Conservation (phyloP, 495 filamentous ascomycete species). For the Neurospora pannonica region DNA sequence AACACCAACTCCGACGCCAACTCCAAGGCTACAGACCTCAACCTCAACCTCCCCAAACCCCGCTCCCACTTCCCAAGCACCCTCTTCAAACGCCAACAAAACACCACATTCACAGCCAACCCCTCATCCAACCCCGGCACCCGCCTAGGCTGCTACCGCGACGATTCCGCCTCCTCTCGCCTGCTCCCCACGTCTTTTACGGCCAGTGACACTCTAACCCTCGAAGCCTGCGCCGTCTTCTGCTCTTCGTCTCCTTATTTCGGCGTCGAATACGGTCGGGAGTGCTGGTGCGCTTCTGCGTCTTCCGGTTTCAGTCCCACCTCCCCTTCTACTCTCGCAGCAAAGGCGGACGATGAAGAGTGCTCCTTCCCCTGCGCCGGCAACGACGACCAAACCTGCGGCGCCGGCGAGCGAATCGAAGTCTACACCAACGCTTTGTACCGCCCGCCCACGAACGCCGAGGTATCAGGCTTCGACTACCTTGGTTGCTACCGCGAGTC, state of each 20-base stretch:
- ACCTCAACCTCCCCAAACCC: not conserved
- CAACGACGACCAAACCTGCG: constrained; percentile 22
- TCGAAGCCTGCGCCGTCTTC: constrained; percentile 44
- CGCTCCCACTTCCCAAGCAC: not conserved
- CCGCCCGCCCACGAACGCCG: no score
- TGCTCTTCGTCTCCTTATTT: constrained; percentile 27
- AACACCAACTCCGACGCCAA: not conserved
- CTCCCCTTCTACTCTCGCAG: not conserved
- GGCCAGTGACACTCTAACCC: constrained; percentile 37
- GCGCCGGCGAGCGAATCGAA: constrained; percentile 24
- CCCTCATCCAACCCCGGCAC: constrained; percentile 1
- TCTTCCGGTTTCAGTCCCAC: not conserved
- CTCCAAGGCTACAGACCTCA: not conserved
- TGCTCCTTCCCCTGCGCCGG: constrained; percentile 24
- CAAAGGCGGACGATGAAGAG: not conserved
- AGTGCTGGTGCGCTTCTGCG: constrained; percentile 13
- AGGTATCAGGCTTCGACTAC: no score
- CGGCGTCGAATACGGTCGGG: constrained; percentile 16
- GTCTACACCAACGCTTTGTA: constrained; percentile 15
- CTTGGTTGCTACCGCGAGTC: constrained; percentile 16
- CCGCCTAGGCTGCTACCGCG: constrained; percentile 23
- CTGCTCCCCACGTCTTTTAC: constrained; percentile 40
- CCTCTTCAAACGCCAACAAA: not conserved
- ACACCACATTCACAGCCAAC: not conserved
- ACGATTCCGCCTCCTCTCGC: constrained; percentile 26